phyloP scores from a whole-genome alignment of 2,329 filamentous ascomycete genomes.

The Rasamsonia emersonii region DNA sequence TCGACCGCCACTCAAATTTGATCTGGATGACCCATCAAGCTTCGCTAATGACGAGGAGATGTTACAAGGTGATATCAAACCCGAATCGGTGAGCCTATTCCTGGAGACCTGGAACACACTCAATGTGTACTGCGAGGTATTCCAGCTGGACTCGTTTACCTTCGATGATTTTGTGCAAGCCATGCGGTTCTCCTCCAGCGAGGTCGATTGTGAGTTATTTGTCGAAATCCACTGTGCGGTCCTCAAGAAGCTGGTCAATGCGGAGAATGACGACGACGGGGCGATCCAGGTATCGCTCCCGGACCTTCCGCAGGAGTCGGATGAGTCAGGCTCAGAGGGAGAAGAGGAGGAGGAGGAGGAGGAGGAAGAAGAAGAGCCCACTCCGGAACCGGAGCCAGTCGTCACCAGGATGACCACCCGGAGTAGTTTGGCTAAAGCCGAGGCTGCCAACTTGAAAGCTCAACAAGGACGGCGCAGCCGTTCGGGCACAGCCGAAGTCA shows the following conservation, averaged over 20 bases:
- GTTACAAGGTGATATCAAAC: slow-evolving; percentile 50
- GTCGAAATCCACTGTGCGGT: slow-evolving; percentile 88
- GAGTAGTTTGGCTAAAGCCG: slow-evolving; percentile 74
- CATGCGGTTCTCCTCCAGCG: slow-evolving; percentile 65
- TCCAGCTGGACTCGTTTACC: slow-evolving; percentile 90
- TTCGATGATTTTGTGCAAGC: slow-evolving; percentile 94
- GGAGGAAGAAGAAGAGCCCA: slow-evolving; percentile 50
- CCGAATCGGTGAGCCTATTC: slow-evolving; percentile 76
- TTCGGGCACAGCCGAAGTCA: slow-evolving; percentile 22
- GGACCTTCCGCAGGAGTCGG: slow-evolving; percentile 62
- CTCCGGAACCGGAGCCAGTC: slow-evolving; percentile 63
- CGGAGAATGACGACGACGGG: slow-evolving; percentile 61
- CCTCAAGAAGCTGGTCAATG: slow-evolving; percentile 73
- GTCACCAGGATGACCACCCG: slow-evolving; percentile 62
- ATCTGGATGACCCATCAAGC: slow-evolving; percentile 57
- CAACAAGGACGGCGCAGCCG: slow-evolving; percentile 51
- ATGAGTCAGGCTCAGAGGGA: slow-evolving; percentile 53
- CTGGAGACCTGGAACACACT: slow-evolving; percentile 94
- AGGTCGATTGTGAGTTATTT: slow-evolving; percentile 72
- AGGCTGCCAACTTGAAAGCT: slow-evolving; percentile 59
- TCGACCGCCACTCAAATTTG: slow-evolving; percentile 68
- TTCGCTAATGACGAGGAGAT: slow-evolving; percentile 40
- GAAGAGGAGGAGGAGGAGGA: slow-evolving; percentile 50
- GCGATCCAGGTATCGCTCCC: slow-evolving; percentile 72
- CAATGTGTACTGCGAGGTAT: slow-evolving; percentile 96